Conservation (phyloP, 352 stramenopile species). For the Globisporangium polare region DNA sequence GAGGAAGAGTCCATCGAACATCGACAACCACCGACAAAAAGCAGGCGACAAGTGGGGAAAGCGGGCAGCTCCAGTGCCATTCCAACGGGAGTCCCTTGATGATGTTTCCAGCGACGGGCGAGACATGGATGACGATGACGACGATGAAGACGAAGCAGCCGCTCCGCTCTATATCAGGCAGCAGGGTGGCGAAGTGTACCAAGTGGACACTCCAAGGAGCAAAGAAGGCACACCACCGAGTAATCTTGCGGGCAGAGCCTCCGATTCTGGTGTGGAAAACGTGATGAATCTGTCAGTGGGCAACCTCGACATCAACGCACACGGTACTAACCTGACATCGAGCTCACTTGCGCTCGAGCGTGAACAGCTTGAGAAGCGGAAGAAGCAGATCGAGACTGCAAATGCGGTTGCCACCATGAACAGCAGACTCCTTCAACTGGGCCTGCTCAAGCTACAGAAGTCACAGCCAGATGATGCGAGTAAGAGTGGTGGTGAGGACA, state of each 20-base stretch:
- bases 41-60: slow-evolving; percentile 19
- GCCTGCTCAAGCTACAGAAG: slow-evolving; percentile 37
- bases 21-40: slow-evolving; percentile 3
- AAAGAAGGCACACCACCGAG: not conserved
- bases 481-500: not conserved
- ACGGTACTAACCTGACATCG: not conserved
- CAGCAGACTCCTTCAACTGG: slow-evolving; percentile 53
- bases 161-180: slow-evolving; percentile 13
- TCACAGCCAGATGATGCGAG: slow-evolving; percentile 1
- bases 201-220: slow-evolving; percentile 12
- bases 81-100: not conserved
- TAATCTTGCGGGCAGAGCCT: not conserved
- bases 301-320: slow-evolving; percentile 14
- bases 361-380: slow-evolving; percentile 63
- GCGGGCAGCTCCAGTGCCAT: not conserved
- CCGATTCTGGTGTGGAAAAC: slow-evolving; percentile 12
- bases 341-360: slow-evolving; percentile 59
- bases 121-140: not conserved
- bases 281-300: slow-evolving; percentile 32
- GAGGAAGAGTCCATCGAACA: slow-evolving; percentile 16
- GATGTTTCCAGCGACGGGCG: not conserved
- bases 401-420: slow-evolving; percentile 80
- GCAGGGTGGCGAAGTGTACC: slow-evolving; percentile 13
- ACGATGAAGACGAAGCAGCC: slow-evolving; percentile 2
- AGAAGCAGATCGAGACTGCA: slow-evolving; percentile 68